A percentile compares a stretch with the other conserved stretches of the same genome.
phyloP scores from a whole-genome alignment of 2,329 filamentous ascomycete genomes.

The Trichophaea hybrida region DNA sequence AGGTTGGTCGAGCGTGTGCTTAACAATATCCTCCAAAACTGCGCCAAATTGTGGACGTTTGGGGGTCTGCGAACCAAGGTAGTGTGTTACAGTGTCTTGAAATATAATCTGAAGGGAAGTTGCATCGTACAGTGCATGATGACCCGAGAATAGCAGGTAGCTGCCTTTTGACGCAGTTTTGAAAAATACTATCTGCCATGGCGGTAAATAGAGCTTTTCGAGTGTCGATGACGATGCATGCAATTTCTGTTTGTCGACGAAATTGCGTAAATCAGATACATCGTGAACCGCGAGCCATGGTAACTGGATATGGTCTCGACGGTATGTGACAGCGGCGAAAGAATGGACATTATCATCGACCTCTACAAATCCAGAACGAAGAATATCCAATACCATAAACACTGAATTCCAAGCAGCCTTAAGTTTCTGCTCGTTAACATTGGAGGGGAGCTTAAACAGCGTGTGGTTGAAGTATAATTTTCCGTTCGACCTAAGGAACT shows the following conservation, averaged over 20 bases:
- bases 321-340: slow-evolving; percentile 62
- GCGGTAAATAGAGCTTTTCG: slow-evolving; percentile 38
- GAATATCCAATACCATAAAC: slow-evolving; percentile 47
- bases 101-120: slow-evolving; percentile 54
- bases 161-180: slow-evolving; percentile 24
- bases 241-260: slow-evolving; percentile 31
- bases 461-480: slow-evolving; percentile 63
- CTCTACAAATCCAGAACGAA: slow-evolving; percentile 59
- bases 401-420: slow-evolving; percentile 46
- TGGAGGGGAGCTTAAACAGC: slow-evolving; percentile 37
- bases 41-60: slow-evolving; percentile 27
- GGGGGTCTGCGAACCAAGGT: slow-evolving; percentile 14
- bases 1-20: slow-evolving; percentile 26
- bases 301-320: slow-evolving; percentile 28
- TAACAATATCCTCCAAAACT: slow-evolving; percentile 35
- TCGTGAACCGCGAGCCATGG: slow-evolving; percentile 32
- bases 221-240: slow-evolving; percentile 31
- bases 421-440: slow-evolving; percentile 34
- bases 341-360: slow-evolving; percentile 45
- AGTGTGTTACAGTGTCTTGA: slow-evolving; percentile 37
- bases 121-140: slow-evolving; percentile 81
- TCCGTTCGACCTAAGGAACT: slow-evolving; percentile 54
- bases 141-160: slow-evolving; percentile 40
- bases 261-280: background rate
- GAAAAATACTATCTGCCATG: slow-evolving; percentile 48